Evolutionary conservation across 2,329 filamentous ascomycete genomes (phyloP).

Genomic region (Remersonia thermophila): DNA sequence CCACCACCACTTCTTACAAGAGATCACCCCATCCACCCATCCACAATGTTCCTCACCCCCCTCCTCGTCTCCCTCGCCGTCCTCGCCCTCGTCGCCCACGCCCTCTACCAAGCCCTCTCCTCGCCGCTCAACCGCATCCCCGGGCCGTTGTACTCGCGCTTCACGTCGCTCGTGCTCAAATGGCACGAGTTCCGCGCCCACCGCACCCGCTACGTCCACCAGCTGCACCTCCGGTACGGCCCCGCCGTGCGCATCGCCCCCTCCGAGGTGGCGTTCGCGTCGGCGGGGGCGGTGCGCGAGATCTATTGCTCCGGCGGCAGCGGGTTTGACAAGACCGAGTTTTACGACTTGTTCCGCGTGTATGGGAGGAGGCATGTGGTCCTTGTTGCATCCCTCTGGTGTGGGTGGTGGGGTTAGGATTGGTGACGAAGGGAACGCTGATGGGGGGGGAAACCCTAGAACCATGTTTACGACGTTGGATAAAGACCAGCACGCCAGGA

Average conservation of each 20-base stretch:
- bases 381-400: too few species aligned
- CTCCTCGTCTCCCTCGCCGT: constrained; percentile 6
- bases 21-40: background rate
- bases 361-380: constrained; percentile 43
- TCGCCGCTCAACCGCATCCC: constrained; percentile 33
- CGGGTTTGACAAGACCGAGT: constrained; percentile 53
- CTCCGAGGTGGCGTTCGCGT: constrained; percentile 47
- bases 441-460: constrained; percentile 26
- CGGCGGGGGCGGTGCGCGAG: constrained; percentile 43
- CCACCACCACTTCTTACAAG: background rate
- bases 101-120: constrained; percentile 8
- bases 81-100: constrained; percentile 7
- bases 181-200: constrained; percentile 43
- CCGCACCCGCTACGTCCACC: constrained; percentile 43
- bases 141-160: constrained; percentile 34
- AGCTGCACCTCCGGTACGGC: constrained; percentile 42
- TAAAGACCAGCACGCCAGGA: constrained; percentile 45
- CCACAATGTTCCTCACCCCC: constrained; percentile 11
- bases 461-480: constrained; percentile 46
- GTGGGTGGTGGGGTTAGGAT: too few species aligned
- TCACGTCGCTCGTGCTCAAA: constrained; percentile 39
- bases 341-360: constrained; percentile 48
- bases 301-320: constrained; percentile 51
- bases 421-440: background rate
- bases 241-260: constrained; percentile 45